Percentiles rank a stretch among this genome's conserved stretches.
These are phyloP conservation scores for Asclepias syriaca DNA, from an alignment of 257 asterid species.

Conservation along the genomic window DNA sequence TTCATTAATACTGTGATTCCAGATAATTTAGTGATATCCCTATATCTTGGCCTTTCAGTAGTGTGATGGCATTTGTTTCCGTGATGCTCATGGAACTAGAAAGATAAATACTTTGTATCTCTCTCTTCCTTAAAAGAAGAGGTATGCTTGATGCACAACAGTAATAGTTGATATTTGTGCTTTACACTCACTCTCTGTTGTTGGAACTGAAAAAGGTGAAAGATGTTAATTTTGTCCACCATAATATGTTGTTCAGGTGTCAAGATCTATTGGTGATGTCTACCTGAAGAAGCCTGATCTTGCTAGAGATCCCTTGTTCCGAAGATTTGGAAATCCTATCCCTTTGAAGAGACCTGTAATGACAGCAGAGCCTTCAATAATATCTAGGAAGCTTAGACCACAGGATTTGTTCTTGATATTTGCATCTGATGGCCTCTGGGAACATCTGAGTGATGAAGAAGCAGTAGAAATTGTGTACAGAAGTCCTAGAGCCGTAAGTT, in stretches of 20 bases:
- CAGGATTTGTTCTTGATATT: constrained; percentile 79
- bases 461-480: constrained; percentile 78
- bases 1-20: constrained; percentile 43
- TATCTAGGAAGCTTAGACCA: constrained; percentile 65
- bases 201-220: constrained; percentile 2
- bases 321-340: constrained; percentile 44
- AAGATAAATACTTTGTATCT: constrained; percentile 33
- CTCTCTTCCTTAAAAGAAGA: constrained; percentile 30
- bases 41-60: constrained; percentile 28
- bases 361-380: constrained; percentile 86
- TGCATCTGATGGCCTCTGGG: constrained; percentile 99
- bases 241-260: constrained; percentile 50
- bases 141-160: constrained; percentile 33
- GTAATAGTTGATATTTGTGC: constrained; percentile 9
- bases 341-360: constrained; percentile 78
- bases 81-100: constrained; percentile 33
- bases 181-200: background rate
- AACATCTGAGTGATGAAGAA: constrained; percentile 71
- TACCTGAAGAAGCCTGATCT: constrained; percentile 91
- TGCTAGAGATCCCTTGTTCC: constrained; percentile 68
- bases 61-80: constrained; percentile 27
- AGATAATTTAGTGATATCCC: constrained; percentile 29
- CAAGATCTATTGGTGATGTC: constrained; percentile 91
- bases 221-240: constrained; percentile 7
- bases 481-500: constrained; percentile 79